Percentiles rank a stretch among this genome's conserved stretches.
phyloP scores from a whole-genome alignment of 1,284 basidiomycete genomes.

The Papiliotrema nemorosa region DNA sequence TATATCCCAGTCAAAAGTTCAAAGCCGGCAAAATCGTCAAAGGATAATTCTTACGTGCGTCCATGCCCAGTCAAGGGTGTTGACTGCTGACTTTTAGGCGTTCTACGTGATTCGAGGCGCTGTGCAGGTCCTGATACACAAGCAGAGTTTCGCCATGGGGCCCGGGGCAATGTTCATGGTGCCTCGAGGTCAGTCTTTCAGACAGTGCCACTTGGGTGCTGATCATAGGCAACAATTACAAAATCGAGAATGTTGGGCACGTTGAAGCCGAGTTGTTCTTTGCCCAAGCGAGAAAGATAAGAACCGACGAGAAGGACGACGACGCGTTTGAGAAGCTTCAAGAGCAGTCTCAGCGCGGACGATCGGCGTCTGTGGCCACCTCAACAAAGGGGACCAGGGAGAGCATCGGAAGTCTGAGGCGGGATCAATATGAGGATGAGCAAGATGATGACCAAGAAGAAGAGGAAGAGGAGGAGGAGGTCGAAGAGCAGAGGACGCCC shows the following conservation, averaged over 20 bases:
- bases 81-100: slow-evolving; percentile 55
- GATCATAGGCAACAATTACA: slow-evolving; percentile 75
- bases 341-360: neutral
- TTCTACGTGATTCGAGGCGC: slow-evolving; percentile 86
- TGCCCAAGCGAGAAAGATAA: slow-evolving; percentile 79
- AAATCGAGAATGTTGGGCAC: slow-evolving; percentile 79
- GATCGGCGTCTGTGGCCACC: neutral
- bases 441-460: neutral
- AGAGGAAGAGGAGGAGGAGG: slow-evolving; percentile 9
- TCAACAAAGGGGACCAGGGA: neutral
- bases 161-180: slow-evolving; percentile 86
- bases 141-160: slow-evolving; percentile 70
- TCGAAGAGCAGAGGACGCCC: slow-evolving; percentile 11
- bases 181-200: slow-evolving; percentile 65
- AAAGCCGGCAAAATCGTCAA: slow-evolving; percentile 84
- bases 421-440: slow-evolving; percentile 1
- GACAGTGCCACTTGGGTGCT: neutral
- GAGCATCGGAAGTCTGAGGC: neutral
- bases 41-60: slow-evolving; percentile 92
- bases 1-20: slow-evolving; percentile 69
- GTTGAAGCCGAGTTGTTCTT: slow-evolving; percentile 84
- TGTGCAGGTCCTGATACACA: slow-evolving; percentile 77
- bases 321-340: neutral
- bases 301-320: slow-evolving; percentile 48
- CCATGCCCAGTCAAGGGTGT: neutral